phyloP scores from a whole-genome alignment of 352 stramenopile species.

The Thalassiosira ordinaria region DNA sequence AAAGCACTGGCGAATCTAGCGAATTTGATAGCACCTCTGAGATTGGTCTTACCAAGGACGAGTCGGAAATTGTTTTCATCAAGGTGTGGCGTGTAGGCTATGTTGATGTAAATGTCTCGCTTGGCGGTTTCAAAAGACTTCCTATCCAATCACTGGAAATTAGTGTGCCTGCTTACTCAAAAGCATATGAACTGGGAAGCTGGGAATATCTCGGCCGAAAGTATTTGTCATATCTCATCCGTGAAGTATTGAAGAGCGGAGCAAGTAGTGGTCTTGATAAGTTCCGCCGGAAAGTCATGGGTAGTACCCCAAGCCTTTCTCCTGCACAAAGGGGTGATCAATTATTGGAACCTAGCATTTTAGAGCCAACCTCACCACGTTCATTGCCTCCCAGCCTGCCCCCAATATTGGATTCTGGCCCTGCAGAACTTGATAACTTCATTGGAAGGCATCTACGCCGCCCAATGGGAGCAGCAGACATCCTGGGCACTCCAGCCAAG shows the following conservation, averaged over 20 bases:
- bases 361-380: conserved; percentile 9
- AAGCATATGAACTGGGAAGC: conserved; percentile 62
- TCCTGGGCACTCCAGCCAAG: conserved; percentile 43
- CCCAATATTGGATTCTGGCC: conserved; percentile 29
- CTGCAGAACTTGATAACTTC: conserved; percentile 21
- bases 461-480: conserved; percentile 51
- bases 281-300: conserved; percentile 51
- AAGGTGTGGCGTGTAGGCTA: conserved; percentile 65
- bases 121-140: conserved; percentile 61
- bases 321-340: conserved; percentile 26
- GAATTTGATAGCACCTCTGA: conserved; percentile 31
- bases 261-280: conserved; percentile 60
- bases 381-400: neutral
- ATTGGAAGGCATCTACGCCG: conserved; percentile 37
- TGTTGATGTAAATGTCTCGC: conserved; percentile 59
- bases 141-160: conserved; percentile 53
- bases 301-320: conserved; percentile 8
- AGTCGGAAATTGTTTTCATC: conserved; percentile 59
- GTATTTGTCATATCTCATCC: conserved; percentile 64
- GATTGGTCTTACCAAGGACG: conserved; percentile 26
- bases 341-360: conserved; percentile 6
- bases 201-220: conserved; percentile 61
- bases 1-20: neutral
- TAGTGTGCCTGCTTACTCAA: conserved; percentile 62
- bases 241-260: conserved; percentile 69